Base-by-base conservation (phyloP, 1,284 basidiomycete species). In the Calocybe gambosa region DNA sequence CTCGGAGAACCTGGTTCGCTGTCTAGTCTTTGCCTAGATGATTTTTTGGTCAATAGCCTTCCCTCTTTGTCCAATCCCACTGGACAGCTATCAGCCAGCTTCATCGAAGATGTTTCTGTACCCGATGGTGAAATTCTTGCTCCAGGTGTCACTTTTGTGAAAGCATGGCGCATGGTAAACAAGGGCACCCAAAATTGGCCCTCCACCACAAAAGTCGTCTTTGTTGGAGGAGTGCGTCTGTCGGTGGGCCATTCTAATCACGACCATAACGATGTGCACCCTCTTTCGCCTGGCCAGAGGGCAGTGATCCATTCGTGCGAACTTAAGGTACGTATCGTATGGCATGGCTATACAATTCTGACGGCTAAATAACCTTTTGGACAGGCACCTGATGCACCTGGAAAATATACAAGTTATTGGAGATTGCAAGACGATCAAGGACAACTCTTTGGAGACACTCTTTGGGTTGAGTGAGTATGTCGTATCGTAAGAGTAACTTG, bases 131-230 rank as follows among this genome's bases (percentile, higher is more conserved):
- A 89, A 55, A 64, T 80, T 29, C 84, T 92, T 57, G 85, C 87
- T 36, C 82, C 88, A 5, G 89, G 89, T 36, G 87, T 86, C 0
- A 85, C 87, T 60, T 92, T 92, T 57, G 77, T 88, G 43, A 91
- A 92, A 65, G 78, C 78, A 18, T 92, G 89, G 89, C 70, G 72
- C 46, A 73, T 92, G 68, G 55, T 70, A 35, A 92, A 91, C 57
- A 73, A 73, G 50, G 81, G 88, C 9, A 56, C 57, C 12, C 50
- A 62, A 5, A 73, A 78, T 21, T 92, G 89, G 89, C 85, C 87
- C 1, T 70, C 72, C 33, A 64, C 66, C 7, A 88, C 86, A 1
- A 71, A 78, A 55, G 61, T 90, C 21, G 71, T 76, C 10, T 89
- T 82, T 55, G 78, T 85, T 43, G 85, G 79, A 20, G 89, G 89